Evolutionary conservation across 1,139 yeast species (phyloP).

Genomic region (Hyphopichia pseudoburtonii): DNA sequence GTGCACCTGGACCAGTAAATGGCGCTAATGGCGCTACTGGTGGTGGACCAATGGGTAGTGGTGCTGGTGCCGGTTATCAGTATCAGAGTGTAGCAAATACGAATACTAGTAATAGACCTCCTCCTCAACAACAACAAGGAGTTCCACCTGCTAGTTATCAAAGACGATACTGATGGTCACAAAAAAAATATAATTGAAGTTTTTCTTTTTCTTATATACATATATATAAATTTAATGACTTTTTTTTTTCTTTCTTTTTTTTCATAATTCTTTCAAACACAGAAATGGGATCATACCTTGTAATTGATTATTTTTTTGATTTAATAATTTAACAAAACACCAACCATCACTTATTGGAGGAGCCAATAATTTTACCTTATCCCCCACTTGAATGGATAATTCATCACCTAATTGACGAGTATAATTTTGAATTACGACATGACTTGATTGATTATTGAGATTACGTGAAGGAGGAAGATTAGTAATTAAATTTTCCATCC

Average conservation of each 20-base stretch:
- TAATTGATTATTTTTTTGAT: slow-evolving; percentile 7
- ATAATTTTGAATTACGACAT: not conserved
- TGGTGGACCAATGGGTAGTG: slow-evolving; percentile 4
- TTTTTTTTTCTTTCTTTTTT: not conserved
- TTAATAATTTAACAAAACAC: slow-evolving; percentile 28
- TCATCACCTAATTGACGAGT: slow-evolving; percentile 28
- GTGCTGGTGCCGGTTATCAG: no score
- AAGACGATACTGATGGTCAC: slow-evolving; percentile 4
- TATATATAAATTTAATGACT: not conserved
- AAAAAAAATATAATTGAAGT: no score
- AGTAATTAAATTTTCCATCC: slow-evolving; percentile 10
- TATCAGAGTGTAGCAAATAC: no score
- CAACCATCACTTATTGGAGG: slow-evolving; percentile 43
- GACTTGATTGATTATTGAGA: no score
- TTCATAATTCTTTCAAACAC: slow-evolving; percentile 23
- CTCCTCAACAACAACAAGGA: slow-evolving; percentile 6
- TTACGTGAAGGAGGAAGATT: no score
- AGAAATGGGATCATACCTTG: slow-evolving; percentile 38
- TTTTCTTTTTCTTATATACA: not conserved
- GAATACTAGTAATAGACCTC: slow-evolving; percentile 4
- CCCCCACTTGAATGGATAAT: slow-evolving; percentile 31
- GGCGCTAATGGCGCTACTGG: no score
- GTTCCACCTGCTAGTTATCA: slow-evolving; percentile 2
- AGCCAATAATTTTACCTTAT: slow-evolving; percentile 25
- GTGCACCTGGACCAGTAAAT: not conserved